Evolutionary conservation across 768 basidiomycete genomes (phyloP), one percentile per base, ranked within the genome.

Genomic region (Mycena vulgaris): DNA sequence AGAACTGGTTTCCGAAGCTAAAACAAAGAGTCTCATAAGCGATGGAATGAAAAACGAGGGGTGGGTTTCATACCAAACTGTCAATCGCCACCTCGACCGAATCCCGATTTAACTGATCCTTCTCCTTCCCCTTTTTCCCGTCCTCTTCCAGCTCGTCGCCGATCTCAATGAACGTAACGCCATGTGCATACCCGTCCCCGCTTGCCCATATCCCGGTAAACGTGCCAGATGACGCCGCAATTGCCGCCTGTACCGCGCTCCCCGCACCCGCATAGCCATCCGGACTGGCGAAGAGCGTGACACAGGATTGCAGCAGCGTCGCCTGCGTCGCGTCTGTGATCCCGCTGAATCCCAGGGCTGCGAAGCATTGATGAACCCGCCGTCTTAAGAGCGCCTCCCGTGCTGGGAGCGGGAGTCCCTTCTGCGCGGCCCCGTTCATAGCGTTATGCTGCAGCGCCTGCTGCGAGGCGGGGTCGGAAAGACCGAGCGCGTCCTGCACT

Each of bases 101-200:
- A 78, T 97, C 97, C 56, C 93, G 83, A 76, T 95, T 93, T 63
- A 93, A 80, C 74, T 83, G 85, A 63, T 91, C 89, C 63, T 83
- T 84, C 14, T 79, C 82, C 30, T 76, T 82, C 79, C 39, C 81
- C 82, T 40, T 82, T 82, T 9, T 76, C 75, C 45, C 76, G 75
- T 30, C 79, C 74, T 37, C 80, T 80, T 35, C 84, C 81, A 60
- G 27, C 19, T 88, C 84, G 55, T 89, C 86, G 16, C 80, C 77
- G 25, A 90, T 79, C 53, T 90, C 88, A 25, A 91, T 82, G 48
- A 87, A 92, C 4, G 95, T 95, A 2, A 98, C 91, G 0, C 97
- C 97, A 80, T 95, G 96, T 0, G 91, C 97, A 80, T 96, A 97
- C 7, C 95, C 95, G 79, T 99, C 97, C 2, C 87, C 85, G 63